Evolutionary conservation across 2,329 filamentous ascomycete genomes (phyloP), one percentile per base, ranked within the genome.

Genomic region (Bipolaris bicolor): DNA sequence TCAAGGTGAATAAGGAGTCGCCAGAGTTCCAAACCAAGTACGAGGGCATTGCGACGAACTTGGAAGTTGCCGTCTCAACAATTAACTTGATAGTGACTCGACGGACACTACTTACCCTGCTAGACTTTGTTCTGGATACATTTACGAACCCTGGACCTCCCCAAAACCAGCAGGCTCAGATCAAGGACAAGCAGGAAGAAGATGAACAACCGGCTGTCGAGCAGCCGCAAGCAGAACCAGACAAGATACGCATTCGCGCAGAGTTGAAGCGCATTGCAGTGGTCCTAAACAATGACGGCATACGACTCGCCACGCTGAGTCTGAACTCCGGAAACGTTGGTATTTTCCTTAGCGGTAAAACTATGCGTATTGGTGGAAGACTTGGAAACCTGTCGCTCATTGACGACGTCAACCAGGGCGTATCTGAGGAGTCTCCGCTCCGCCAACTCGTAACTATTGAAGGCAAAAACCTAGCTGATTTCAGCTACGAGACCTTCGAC

Each of bases 401-500:
- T 1, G 95, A 99, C 72, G 95, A 99, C 75, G 88, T 99, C 57
- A 97, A 98, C 67, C 86, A 92, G 61, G 95, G 94, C 22, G 92
- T 96, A 0, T 86, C 91, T 0, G 88, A 89, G 65, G 84, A 89
- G 26, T 97, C 94, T 0, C 86, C 88, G 41, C 82, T 98, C 22
- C 89, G 95, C 37, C 89, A 94, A 64, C 84, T 99, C 20, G 88
- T 99, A 39, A 94, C 92, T 0, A 99, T 99, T 29, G 90, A 99
- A 76, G 96, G 96, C 10, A 88, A 98, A 54, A 93, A 98, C 58
- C 84, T 99, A 16, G 94, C 94, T 1, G 95, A 99, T 74, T 98
- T 99, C 81, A 90, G 91, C 52, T 99, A 99, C 69, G 92, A 99
- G 77, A 99, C 95, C 0, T 99, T 96, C 67, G 92, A 98, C 73